A percentile compares a stretch with the other conserved stretches of the same genome.
phyloP scores from a whole-genome alignment of 192 early-diverging fungal genomes.

The Phycomyces nitens region DNA sequence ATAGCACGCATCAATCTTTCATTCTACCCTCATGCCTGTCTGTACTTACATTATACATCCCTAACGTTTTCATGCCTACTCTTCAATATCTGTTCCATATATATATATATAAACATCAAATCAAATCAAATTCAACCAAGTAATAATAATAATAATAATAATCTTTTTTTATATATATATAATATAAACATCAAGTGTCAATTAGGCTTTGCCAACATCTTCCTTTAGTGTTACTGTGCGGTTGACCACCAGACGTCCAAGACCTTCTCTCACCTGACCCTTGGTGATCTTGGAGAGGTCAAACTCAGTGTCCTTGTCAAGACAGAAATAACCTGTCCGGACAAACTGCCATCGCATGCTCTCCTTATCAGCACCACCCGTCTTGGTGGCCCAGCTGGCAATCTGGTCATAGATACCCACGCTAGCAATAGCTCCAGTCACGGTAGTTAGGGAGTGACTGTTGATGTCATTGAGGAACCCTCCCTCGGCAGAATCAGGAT shows the following conservation, averaged over 20 bases:
- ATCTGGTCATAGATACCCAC: constrained; percentile 74
- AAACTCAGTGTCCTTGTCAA: constrained; percentile 86
- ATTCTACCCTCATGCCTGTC: not conserved
- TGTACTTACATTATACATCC: too few relatives aligned
- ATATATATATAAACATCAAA: too few relatives aligned
- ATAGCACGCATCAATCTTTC: not conserved
- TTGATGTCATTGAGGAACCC: constrained; percentile 93
- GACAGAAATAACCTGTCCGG: constrained; percentile 96
- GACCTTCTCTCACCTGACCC: constrained; percentile 52
- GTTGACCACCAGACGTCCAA: constrained; percentile 51
- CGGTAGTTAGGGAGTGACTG: constrained; percentile 64
- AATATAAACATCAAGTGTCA: too few relatives aligned
- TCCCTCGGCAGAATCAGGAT: constrained; percentile 83
- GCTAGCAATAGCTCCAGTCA: constrained; percentile 74
- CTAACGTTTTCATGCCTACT: not conserved
- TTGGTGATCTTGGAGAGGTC: constrained; percentile 55
- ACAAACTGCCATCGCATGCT: constrained; percentile 90
- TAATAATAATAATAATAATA: too few relatives aligned
- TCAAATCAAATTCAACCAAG: too few relatives aligned
- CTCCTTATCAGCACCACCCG: constrained; percentile 67
- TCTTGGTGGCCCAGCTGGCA: constrained; percentile 50
- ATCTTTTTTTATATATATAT: too few relatives aligned
- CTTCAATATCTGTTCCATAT: not conserved
- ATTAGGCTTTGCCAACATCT: constrained; percentile 54
- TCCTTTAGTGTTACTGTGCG: constrained; percentile 70